phyloP scores from a whole-genome alignment of 495 filamentous ascomycete species.

The Talaromyces liani region DNA sequence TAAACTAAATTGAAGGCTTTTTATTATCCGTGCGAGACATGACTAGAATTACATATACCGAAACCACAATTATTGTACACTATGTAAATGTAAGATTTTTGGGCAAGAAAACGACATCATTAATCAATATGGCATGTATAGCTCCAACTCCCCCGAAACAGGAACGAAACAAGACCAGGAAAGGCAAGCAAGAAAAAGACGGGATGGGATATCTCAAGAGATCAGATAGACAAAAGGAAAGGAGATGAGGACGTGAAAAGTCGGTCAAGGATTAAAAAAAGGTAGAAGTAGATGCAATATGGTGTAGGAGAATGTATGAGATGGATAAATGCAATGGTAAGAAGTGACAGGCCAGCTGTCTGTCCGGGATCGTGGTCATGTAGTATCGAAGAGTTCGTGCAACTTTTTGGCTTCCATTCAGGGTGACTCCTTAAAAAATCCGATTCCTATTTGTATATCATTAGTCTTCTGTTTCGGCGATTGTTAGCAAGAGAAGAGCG shows the following conservation, averaged over 20 bases:
- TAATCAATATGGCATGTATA: background rate
- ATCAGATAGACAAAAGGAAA: conserved; percentile 1
- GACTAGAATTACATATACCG: background rate
- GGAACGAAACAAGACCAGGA: no score
- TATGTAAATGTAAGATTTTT: background rate
- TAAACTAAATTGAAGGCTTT: no score
- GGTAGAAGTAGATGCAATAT: background rate
- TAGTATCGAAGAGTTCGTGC: background rate
- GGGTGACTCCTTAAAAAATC: conserved; percentile 13
- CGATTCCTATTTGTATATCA: conserved; percentile 18
- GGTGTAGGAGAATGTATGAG: conserved; percentile 8
- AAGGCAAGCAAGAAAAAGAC: no score
- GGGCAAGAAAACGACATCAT: background rate
- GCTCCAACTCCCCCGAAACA: no score
- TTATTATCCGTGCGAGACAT: background rate
- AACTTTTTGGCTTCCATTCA: background rate
- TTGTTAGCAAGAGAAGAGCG: no score
- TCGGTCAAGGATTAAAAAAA: background rate
- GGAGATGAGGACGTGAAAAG: conserved; percentile 1
- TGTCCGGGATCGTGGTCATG: background rate
- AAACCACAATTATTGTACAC: background rate
- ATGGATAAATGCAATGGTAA: conserved; percentile 7
- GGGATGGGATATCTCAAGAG: conserved; percentile 8
- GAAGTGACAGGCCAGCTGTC: background rate
- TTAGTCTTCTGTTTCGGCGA: no score